Evolutionary conservation across 2,329 filamentous ascomycete species (phyloP).

Genomic region (Trichoderma koningiopsis): DNA sequence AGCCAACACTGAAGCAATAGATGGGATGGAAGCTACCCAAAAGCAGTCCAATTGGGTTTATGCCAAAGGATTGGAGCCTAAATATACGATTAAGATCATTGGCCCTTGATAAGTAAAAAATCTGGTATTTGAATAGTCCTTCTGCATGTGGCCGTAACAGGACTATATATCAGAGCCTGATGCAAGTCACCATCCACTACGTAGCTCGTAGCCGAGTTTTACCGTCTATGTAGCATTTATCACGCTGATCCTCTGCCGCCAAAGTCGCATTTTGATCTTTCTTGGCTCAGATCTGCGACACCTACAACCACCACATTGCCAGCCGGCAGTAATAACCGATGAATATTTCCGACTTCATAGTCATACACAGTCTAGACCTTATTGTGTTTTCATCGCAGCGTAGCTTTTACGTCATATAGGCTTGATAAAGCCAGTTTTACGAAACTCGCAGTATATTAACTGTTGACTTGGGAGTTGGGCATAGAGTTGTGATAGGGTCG

Average conservation of each 20-base stretch:
- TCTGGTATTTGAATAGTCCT: not conserved
- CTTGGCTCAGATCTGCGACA: not conserved
- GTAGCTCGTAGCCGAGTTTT: not conserved
- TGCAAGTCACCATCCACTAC: not conserved
- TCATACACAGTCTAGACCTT: not conserved
- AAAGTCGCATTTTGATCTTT: not conserved
- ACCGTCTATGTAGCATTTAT: not conserved
- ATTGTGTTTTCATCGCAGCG: not conserved
- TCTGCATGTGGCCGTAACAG: not conserved
- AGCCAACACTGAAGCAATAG: not conserved
- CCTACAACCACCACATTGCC: not conserved
- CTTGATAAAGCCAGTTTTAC: not conserved
- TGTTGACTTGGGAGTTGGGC: not conserved
- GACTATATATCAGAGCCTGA: not conserved
- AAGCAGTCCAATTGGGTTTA: not conserved
- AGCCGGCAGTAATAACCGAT: not conserved
- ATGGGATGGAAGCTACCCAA: not conserved
- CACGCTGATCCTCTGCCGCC: not conserved
- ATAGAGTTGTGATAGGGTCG: not conserved
- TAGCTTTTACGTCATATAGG: not conserved
- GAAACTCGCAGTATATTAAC: not conserved
- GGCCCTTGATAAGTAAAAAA: not conserved
- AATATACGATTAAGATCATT: not conserved
- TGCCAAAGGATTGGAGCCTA: not conserved
- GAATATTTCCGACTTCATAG: not conserved